Conservation (phyloP, 345 rosid species). For the Pugionium cornutum region DNA sequence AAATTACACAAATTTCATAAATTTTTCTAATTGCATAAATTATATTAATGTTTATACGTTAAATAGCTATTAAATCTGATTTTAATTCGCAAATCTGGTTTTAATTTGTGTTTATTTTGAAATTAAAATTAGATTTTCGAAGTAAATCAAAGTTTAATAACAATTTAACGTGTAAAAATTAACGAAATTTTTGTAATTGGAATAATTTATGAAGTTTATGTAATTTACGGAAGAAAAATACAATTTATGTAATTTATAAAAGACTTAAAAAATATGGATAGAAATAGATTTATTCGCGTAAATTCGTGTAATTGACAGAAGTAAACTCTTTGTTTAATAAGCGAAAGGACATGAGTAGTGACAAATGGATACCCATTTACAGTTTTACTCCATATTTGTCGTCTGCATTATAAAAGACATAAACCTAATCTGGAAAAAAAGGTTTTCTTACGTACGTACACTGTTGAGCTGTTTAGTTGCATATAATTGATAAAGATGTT, state of each 20-base stretch:
- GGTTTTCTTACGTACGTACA: background rate
- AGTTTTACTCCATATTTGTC: conserved; percentile 36
- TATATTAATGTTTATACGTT: too few species aligned
- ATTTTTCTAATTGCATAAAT: too few species aligned
- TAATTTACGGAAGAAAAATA: too few species aligned
- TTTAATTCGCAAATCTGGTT: too few species aligned
- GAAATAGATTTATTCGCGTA: background rate
- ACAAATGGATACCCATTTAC: conserved; percentile 38
- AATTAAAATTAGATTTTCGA: too few species aligned
- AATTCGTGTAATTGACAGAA: background rate
- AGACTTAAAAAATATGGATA: background rate
- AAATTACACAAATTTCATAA: too few species aligned
- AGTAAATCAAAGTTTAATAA: too few species aligned
- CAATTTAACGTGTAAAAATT: too few species aligned
- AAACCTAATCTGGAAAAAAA: conserved; percentile 6
- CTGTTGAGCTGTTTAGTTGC: conserved; percentile 3
- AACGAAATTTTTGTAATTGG: too few species aligned
- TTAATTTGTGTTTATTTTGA: too few species aligned
- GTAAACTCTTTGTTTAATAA: conserved; percentile 25
- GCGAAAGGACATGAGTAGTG: conserved; percentile 32
- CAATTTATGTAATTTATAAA: conserved; percentile 7
- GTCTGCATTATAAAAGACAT: conserved; percentile 26
- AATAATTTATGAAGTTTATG: too few species aligned
- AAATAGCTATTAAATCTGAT: too few species aligned
- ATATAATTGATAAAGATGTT: conserved; percentile 6